phyloP scores from a whole-genome alignment of 2,329 filamentous ascomycete genomes.

The Monilinia fructicola region DNA sequence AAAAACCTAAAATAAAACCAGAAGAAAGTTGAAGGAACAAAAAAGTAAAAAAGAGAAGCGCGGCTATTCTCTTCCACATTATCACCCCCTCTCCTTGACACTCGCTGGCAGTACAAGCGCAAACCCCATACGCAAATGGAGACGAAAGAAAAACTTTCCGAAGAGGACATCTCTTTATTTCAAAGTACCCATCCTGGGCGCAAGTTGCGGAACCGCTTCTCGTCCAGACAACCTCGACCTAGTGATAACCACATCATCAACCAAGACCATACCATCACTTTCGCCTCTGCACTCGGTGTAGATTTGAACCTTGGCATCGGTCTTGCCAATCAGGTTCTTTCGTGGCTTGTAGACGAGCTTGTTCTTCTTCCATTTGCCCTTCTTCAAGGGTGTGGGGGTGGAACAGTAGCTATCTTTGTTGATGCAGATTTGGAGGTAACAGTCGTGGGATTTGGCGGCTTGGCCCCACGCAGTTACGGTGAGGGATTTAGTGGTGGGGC shows the following conservation, averaged over 20 bases:
- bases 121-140: too few relatives aligned
- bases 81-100: too few relatives aligned
- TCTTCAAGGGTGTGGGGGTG: neutral
- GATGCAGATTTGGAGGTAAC: slow-evolving; percentile 21
- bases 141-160: neutral
- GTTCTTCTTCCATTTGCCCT: slow-evolving; percentile 23
- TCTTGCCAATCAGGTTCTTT: neutral
- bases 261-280: slow-evolving; percentile 9
- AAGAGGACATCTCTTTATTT: neutral
- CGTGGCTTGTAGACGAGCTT: slow-evolving; percentile 9
- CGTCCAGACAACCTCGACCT: neutral
- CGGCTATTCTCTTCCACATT: too few relatives aligned
- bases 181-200: neutral
- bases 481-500: neutral
- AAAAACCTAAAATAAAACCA: too few relatives aligned
- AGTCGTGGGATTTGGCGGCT: slow-evolving; percentile 12
- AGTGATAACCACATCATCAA: slow-evolving; percentile 15
- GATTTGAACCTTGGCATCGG: slow-evolving; percentile 3
- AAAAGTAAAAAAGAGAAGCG: too few relatives aligned
- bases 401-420: slow-evolving; percentile 21
- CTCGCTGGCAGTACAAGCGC: too few relatives aligned
- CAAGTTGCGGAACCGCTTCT: neutral
- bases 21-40: too few relatives aligned
- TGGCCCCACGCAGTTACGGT: slow-evolving; percentile 13
- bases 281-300: slow-evolving; percentile 19